Evolutionary conservation across 805 yeast genomes (phyloP), one percentile per base, ranked within the genome.

Genomic region (Wickerhamia fluorescens): DNA sequence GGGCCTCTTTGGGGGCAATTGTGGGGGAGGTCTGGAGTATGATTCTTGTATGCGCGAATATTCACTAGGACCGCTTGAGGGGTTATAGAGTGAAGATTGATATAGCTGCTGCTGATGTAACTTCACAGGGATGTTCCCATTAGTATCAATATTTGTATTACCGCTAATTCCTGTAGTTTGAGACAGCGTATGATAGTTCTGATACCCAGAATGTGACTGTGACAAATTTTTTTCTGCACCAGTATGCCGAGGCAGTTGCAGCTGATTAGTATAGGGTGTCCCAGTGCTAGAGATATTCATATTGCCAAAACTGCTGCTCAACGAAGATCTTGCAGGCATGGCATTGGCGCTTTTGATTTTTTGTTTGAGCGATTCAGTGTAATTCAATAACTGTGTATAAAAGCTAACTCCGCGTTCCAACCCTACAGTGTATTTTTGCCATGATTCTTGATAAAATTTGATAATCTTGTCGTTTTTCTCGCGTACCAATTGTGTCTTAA

Each of bases 381-480:
- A 62, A 11, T 44, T 45, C 21, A 56, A 50, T 18, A 75, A 53
- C 32, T 73, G 69, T 6, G 58, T 54, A 51, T 89, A 89, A 46
- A 85, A 83, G 7, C 56, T 65, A 7, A 55, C 42, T 0, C 94
- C 94, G 38, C 73, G 76, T 10, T 58, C 53, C 31, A 73, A 49
- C 5, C 94, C 95, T 5, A 58, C 58, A 8, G 60, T 51, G 40
- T 76, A 78, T 10, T 68, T 66, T 20, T 61, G 61, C 77, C 88
- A 86, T 12, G 59, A 56, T 5, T 40, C 41, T 6, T 68, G 61
- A 41, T 67, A 70, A 2, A 86, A 78, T 5, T 55, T 29, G 55
- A 60, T 27, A 66, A 66, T 41, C 61, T 56, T 46, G 52, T 41
- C 31, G 40, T 44, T 29, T 44, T 51, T 54, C 49, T 47, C 51